Conservation (phyloP, 75 land plant species). For the Chamaecyparis obtusa region DNA sequence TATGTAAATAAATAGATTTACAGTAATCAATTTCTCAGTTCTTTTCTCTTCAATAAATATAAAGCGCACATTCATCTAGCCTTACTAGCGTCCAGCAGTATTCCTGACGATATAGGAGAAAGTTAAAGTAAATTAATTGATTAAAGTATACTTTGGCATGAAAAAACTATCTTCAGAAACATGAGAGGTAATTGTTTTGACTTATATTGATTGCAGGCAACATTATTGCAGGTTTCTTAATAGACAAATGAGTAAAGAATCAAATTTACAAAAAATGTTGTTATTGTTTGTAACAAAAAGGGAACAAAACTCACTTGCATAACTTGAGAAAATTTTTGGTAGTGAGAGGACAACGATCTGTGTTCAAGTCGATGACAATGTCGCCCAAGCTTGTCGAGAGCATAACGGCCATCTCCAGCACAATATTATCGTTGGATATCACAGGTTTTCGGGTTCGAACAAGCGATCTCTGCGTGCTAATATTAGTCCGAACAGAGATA, state of each 20-base stretch:
- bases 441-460: neutral
- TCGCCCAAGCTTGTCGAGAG: conserved; percentile 90
- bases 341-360: conserved; percentile 79
- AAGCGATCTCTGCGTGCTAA: neutral
- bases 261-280: neutral
- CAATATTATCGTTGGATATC: neutral
- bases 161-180: neutral
- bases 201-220: neutral
- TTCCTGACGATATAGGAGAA: neutral
- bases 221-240: neutral
- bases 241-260: neutral
- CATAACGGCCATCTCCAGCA: conserved; percentile 66
- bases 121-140: neutral
- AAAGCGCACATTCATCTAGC: neutral
- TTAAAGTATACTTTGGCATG: too few relatives aligned
- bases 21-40: neutral
- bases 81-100: neutral
- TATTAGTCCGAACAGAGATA: neutral
- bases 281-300: neutral
- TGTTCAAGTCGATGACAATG: conserved; percentile 71
- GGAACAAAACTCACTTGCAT: conserved; percentile 64
- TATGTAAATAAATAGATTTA: neutral
- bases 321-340: conserved; percentile 94
- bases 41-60: neutral
- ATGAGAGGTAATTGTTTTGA: neutral